These are phyloP conservation scores for Phytophthora citrophthora DNA, from an alignment of 352 stramenopile species.

Conservation along the genomic window DNA sequence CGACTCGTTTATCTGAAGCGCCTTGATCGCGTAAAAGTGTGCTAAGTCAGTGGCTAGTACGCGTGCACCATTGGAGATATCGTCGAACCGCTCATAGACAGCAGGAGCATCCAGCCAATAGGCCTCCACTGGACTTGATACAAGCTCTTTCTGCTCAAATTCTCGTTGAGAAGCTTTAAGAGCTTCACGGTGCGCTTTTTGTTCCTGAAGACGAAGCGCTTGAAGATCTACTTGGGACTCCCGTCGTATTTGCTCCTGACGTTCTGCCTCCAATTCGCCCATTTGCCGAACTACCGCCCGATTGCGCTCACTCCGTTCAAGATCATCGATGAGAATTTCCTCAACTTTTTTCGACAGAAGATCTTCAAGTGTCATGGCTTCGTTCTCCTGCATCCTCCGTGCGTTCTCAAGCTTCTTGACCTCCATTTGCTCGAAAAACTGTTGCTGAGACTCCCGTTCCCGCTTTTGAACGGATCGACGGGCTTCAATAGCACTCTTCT, in stretches of 20 bases:
- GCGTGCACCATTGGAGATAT: slow-evolving; percentile 38
- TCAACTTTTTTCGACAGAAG: slow-evolving; percentile 55
- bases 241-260: slow-evolving; percentile 51
- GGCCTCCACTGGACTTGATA: slow-evolving; percentile 62
- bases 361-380: slow-evolving; percentile 67
- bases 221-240: slow-evolving; percentile 55
- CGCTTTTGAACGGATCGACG: slow-evolving; percentile 46
- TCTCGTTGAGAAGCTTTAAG: slow-evolving; percentile 62
- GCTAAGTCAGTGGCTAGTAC: slow-evolving; percentile 54
- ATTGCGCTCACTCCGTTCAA: slow-evolving; percentile 47
- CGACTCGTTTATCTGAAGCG: slow-evolving; percentile 54
- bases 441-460: slow-evolving; percentile 50
- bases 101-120: slow-evolving; percentile 58
- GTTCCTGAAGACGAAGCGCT: slow-evolving; percentile 46
- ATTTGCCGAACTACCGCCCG: slow-evolving; percentile 47
- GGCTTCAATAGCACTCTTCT: slow-evolving; percentile 44
- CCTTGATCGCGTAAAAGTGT: slow-evolving; percentile 70
- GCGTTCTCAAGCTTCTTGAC: slow-evolving; percentile 47
- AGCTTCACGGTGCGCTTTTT: slow-evolving; percentile 58
- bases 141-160: slow-evolving; percentile 73
- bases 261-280: slow-evolving; percentile 54
- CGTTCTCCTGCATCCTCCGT: slow-evolving; percentile 47
- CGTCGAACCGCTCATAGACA: slow-evolving; percentile 46
- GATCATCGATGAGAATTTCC: slow-evolving; percentile 32
- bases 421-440: slow-evolving; percentile 74